A percentile compares a stretch with the other conserved stretches of the same genome.
phyloP scores from a whole-genome alignment of 2,329 filamentous ascomycete species.

The Truncatella angustata region DNA sequence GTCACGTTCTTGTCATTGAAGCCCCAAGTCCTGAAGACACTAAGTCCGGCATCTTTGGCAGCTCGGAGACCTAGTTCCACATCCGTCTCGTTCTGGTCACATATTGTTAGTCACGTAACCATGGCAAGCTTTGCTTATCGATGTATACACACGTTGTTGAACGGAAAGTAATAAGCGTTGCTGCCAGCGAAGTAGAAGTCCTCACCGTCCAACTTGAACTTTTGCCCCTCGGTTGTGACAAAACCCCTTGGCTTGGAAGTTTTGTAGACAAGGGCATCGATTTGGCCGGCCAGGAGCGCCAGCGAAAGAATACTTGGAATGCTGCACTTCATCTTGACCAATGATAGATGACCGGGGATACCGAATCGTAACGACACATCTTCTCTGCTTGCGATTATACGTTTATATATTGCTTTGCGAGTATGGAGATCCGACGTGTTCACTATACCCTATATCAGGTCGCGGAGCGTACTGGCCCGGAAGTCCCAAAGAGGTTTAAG shows the following conservation, averaged over 20 bases:
- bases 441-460: background rate
- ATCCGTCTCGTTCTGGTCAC: conserved; percentile 37
- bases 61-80: conserved; percentile 20
- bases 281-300: background rate
- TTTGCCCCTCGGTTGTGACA: conserved; percentile 46
- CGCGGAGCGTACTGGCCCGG: background rate
- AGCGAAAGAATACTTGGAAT: background rate
- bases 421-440: background rate
- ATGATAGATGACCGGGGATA: background rate
- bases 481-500: background rate
- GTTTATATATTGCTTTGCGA: background rate
- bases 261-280: background rate
- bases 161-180: conserved; percentile 57
- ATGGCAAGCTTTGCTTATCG: background rate
- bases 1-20: conserved; percentile 57
- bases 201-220: conserved; percentile 53
- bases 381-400: background rate
- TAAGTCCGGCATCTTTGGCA: conserved; percentile 26
- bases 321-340: background rate
- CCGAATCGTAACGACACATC: background rate
- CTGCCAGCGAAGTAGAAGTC: conserved; percentile 56
- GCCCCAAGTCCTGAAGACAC: conserved; percentile 55
- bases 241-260: conserved; percentile 34
- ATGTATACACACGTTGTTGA: conserved; percentile 41
- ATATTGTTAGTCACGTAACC: background rate